Evolutionary conservation across 2,329 filamentous ascomycete genomes (phyloP).

Genomic region (Calonectria leucothoes): DNA sequence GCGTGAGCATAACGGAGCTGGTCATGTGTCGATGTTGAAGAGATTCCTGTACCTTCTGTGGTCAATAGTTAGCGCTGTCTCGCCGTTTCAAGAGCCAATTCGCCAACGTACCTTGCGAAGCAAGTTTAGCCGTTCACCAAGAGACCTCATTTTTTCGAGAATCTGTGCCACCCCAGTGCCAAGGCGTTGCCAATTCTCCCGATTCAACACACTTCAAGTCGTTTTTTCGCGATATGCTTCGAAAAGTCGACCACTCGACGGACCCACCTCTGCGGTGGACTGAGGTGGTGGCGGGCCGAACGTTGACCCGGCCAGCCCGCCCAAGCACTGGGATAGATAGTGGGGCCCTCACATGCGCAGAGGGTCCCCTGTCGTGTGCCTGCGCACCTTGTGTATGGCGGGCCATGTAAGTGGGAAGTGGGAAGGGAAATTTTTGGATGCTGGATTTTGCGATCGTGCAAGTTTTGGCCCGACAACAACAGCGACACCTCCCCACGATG

Average conservation of each 20-base stretch:
- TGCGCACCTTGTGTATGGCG: constrained; percentile 1
- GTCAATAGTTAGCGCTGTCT: constrained; percentile 33
- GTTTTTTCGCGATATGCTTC: constrained; percentile 35
- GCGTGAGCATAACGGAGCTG: constrained; percentile 41
- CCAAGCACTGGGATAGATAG: constrained; percentile 8
- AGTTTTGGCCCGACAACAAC: constrained; percentile 15
- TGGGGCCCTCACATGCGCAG: constrained; percentile 24
- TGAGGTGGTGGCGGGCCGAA: constrained; percentile 40
- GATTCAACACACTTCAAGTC: constrained; percentile 20
- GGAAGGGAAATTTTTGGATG: constrained; percentile 41
- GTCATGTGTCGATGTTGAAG: constrained; percentile 23
- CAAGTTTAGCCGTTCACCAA: constrained; percentile 78
- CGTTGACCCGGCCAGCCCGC: constrained; percentile 43
- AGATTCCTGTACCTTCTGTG: constrained; percentile 55
- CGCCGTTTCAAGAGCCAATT: background rate
- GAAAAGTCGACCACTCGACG: constrained; percentile 38
- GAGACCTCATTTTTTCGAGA: constrained; percentile 52
- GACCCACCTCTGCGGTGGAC: constrained; percentile 34
- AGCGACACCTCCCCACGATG: constrained; percentile 46
- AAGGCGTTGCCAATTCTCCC: constrained; percentile 30
- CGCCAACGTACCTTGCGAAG: constrained; percentile 73
- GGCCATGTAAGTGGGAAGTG: constrained; percentile 26
- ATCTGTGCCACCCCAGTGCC: constrained; percentile 25
- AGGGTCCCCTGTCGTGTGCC: constrained; percentile 21
- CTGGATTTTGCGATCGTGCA: constrained; percentile 26